phyloP scores from a whole-genome alignment of 2,329 filamentous ascomycete species.

The Verticillium klebahnii region DNA sequence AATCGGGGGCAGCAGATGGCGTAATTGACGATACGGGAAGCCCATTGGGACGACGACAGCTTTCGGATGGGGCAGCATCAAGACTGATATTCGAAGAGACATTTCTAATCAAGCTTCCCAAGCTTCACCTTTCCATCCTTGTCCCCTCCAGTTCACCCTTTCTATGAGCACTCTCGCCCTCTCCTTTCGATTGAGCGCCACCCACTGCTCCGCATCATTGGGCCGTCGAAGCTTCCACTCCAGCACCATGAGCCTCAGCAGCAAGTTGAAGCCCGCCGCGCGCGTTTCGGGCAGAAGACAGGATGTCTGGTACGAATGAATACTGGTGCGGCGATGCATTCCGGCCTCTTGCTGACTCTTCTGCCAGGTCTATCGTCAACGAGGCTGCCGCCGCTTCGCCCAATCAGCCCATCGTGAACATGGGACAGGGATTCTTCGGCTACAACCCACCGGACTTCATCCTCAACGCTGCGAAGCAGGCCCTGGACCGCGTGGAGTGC shows the following conservation, averaged over 20 bases:
- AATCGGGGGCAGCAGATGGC: slow-evolving; percentile 2
- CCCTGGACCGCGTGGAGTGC: slow-evolving; percentile 87
- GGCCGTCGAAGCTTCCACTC: slow-evolving; percentile 9
- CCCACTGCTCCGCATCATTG: not conserved
- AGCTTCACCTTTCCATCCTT: not conserved
- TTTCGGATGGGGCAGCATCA: not conserved
- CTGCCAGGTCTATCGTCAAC: slow-evolving; percentile 57
- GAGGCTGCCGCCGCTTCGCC: slow-evolving; percentile 60
- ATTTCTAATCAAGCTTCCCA: not conserved
- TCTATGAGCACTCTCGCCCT: not conserved
- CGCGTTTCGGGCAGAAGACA: slow-evolving; percentile 44
- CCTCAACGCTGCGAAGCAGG: slow-evolving; percentile 83
- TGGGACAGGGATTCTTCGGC: slow-evolving; percentile 72
- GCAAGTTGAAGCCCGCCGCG: slow-evolving; percentile 45
- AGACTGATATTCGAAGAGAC: not conserved
- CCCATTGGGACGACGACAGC: not conserved
- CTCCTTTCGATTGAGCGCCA: not conserved
- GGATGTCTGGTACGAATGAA: slow-evolving; percentile 43
- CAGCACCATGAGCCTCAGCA: slow-evolving; percentile 35
- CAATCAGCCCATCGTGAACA: slow-evolving; percentile 60
- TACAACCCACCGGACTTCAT: slow-evolving; percentile 94
- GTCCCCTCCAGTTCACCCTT: not conserved
- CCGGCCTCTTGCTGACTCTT: slow-evolving; percentile 2
- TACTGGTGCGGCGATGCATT: not conserved
- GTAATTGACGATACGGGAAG: slow-evolving; percentile 2